Evolutionary conservation across 148 eudicot species (phyloP), one percentile per base, ranked within the genome.

Genomic region (Salicornia ramosissima): DNA sequence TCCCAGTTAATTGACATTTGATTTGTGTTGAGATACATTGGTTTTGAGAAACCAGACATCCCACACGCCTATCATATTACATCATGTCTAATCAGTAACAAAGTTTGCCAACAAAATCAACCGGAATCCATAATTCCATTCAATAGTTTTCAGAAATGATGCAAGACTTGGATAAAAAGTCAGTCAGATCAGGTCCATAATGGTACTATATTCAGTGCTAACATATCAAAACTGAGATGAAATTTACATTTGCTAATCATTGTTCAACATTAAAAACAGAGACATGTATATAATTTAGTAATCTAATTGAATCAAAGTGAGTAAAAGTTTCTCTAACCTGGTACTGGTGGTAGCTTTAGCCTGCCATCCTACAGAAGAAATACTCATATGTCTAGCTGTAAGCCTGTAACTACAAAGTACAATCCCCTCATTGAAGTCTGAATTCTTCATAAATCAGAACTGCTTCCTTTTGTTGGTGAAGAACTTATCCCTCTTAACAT

Each of bases 401-500:
- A n/a, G n/a, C n/a, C n/a, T 36, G 40, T 4, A 36, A 49, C 18
- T 49, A 49, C 22, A 46, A 46, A 1, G n/a, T 46, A 46, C n/a
- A n/a, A n/a, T 14, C 5, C 16, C 14, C 1, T 2, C 10, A 45
- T 6, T 8, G 15, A 45, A 45, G 15, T 45, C 11, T 8, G 11
- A 13, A 9, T 1, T 1, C 14, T 45, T 45, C 14, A 45, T 1
- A 45, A 45, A 45, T 49, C 53, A 94, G 79, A 94, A 94, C 79
- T 91, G 99, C 86, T 94, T 94, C 67, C 97, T 80, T 81, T 94
- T 94, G 78, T 85, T 90, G 19, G 67, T 83, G 56, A 90, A 90
- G 30, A 94, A 78, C 71, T 78, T 89, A 10, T 94, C 97, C 71
- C 82, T 86, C 55, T 87, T 91, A 33, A 71, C 58, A 71, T 82